Evolutionary conservation across 225 moss, liverwort and hornwort genomes (phyloP), one percentile per base, ranked within the genome.

Genomic region (Physcomitrellopsis africana): DNA sequence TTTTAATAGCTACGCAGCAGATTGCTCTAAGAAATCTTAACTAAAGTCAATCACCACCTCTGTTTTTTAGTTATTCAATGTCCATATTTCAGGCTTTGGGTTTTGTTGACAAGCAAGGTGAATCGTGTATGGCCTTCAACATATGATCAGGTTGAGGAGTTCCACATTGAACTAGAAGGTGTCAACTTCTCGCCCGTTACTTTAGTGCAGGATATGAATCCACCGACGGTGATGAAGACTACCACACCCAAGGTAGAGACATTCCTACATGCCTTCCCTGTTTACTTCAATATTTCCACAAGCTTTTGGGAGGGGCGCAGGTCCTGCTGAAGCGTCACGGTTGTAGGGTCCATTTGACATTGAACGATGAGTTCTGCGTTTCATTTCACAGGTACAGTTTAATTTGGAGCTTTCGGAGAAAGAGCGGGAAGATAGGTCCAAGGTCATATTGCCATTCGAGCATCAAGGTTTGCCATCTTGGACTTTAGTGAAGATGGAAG

Each of bases 371-470:
- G 53, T 71, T 19, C 57, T 74, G 7, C 63, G 7, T 70, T 55
- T 12, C 61, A 29, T 69, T 56, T 23, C 52, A 63, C 83, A 91
- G 94, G 90, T 97, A 19, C 92, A 95, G 52, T 99, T 99, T 73
- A 99, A 87, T 70, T 72, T 99, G 69, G 79, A 82, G 20, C 86
- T 99, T 27, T 86, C 95, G 60, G 83, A 89, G 43, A 92, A 77
- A 77, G 99, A 99, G 77, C 79, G 82, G 54, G 88, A 92, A 67
- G 99, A 93, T 83, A 90, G 95, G 8, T 84, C 93, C 13, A 95
- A 87, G 77, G 99, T 99, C 51, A 83, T 99, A 56, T 85, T 99
- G 72, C 99, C 99, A 63, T 99, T 95, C 76, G 99, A 99, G 76
- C 99, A 99, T 76, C 99, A 99, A 95, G 97, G 93, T 93, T 76